A percentile compares a stretch with the other conserved stretches of the same genome.
These are phyloP conservation scores for Fusarium odoratissimum DNA, from an alignment of 2,329 filamentous ascomycete genomes.

Conservation along the genomic window DNA sequence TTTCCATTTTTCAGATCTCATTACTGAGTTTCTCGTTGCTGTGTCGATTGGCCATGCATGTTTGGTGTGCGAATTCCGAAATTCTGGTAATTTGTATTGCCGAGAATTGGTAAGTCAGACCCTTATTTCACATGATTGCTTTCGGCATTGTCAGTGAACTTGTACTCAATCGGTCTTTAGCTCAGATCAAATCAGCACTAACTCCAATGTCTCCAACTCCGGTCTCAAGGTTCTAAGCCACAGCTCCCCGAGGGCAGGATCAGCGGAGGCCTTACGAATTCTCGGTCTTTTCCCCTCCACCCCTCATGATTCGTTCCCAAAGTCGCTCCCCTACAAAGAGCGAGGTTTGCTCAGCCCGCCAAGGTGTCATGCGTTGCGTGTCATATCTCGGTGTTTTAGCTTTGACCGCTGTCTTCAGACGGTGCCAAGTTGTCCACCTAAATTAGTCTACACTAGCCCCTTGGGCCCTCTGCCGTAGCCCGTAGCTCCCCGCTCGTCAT, in stretches of 20 bases:
- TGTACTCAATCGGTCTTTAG: background rate
- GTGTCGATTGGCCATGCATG: too few species aligned
- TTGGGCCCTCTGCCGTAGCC: background rate
- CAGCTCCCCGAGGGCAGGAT: accelerated
- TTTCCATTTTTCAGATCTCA: accelerated
- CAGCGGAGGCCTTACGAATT: background rate
- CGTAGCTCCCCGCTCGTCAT: background rate
- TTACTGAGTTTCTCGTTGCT: too few species aligned
- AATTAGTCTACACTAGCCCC: background rate
- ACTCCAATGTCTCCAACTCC: background rate
- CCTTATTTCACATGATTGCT: background rate
- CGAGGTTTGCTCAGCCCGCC: background rate
- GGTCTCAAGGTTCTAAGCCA: background rate
- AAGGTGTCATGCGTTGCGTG: background rate
- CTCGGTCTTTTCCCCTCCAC: background rate
- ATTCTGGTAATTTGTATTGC: too few species aligned
- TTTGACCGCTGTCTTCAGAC: too few species aligned
- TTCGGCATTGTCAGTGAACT: too few species aligned
- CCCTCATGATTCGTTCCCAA: background rate
- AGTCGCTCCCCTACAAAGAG: background rate
- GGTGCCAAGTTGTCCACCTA: background rate
- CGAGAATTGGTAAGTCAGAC: background rate
- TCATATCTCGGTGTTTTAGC: background rate
- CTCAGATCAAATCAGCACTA: background rate
- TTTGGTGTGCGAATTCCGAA: too few species aligned